Conservation (phyloP, 1,284 basidiomycete genomes). For the Cryptococcus sp. region DNA sequence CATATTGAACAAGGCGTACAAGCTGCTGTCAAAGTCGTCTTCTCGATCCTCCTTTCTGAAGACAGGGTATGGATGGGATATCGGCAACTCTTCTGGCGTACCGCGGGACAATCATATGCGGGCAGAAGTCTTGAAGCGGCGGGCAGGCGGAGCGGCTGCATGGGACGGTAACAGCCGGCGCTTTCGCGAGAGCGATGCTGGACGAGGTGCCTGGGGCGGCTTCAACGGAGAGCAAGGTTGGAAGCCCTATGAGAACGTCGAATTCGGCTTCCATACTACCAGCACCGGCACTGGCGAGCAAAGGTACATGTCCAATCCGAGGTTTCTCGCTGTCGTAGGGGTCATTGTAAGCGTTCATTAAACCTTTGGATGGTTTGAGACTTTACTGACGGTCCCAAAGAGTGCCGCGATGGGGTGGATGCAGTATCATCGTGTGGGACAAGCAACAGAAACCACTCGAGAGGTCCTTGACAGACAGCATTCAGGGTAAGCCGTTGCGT, state of each 20-base stretch:
- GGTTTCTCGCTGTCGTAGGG: conserved; percentile 24
- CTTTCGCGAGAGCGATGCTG: conserved; percentile 35
- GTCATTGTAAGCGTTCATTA: conserved; percentile 20
- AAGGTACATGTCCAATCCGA: conserved; percentile 32
- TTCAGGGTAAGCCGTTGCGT: conserved; percentile 36
- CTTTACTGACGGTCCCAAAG: conserved; percentile 15
- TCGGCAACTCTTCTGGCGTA: conserved; percentile 1
- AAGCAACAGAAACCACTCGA: conserved; percentile 24
- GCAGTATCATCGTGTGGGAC: conserved; percentile 35
- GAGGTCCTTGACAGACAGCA: conserved; percentile 40
- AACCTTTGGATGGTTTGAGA: background rate
- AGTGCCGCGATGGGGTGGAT: conserved; percentile 28
- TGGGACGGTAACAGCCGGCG: conserved; percentile 27
- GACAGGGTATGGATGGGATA: conserved; percentile 48
- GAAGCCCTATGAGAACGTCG: conserved; percentile 13
- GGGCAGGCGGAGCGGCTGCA: conserved; percentile 31
- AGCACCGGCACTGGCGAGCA: conserved; percentile 28
- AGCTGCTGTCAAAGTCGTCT: conserved; percentile 38
- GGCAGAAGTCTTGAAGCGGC: conserved; percentile 32
- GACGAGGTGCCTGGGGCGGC: conserved; percentile 32
- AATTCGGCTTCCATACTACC: conserved; percentile 15
- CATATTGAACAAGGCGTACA: conserved; percentile 48
- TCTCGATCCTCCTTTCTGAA: conserved; percentile 39
- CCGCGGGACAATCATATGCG: conserved; percentile 10
- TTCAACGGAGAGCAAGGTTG: conserved; percentile 30